Evolutionary conservation across 2,329 filamentous ascomycete species (phyloP).

Genomic region (Alternaria tenuissima): DNA sequence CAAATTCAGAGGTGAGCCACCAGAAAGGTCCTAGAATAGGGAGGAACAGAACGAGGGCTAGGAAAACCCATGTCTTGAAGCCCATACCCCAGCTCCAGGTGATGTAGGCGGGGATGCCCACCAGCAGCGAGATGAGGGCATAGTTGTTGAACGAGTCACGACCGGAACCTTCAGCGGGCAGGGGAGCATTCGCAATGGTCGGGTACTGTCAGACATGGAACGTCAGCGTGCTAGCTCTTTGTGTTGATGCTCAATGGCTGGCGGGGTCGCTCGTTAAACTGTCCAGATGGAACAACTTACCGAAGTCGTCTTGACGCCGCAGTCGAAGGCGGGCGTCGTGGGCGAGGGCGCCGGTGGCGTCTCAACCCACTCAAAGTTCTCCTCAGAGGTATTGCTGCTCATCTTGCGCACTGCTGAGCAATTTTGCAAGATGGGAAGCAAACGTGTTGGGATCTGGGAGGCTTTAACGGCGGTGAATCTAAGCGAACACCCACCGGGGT

Average conservation of each 20-base stretch:
- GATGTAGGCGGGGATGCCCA: constrained; percentile 78
- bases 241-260: constrained; percentile 42
- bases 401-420: constrained; percentile 44
- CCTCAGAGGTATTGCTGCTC: constrained; percentile 55
- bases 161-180: constrained; percentile 87
- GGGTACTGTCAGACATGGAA: constrained; percentile 68
- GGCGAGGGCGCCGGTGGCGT: constrained; percentile 66
- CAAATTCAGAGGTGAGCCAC: constrained; percentile 79
- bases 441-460: constrained; percentile 36
- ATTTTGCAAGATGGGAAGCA: constrained; percentile 40
- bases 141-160: constrained; percentile 88
- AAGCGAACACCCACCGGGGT: constrained; percentile 33
- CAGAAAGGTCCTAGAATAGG: constrained; percentile 86
- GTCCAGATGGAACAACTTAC: constrained; percentile 54
- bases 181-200: constrained; percentile 90
- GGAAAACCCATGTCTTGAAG: constrained; percentile 86
- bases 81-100: constrained; percentile 86
- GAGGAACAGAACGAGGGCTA: constrained; percentile 77
- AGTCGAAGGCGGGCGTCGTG: constrained; percentile 62
- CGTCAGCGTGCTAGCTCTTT: constrained; percentile 35
- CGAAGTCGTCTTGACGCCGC: constrained; percentile 68
- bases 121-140: constrained; percentile 74
- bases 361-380: constrained; percentile 72
- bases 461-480: constrained; percentile 44
- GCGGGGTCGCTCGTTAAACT: constrained; percentile 26